These are phyloP conservation scores for Fusarium buharicum DNA, from an alignment of 2,329 filamentous ascomycete species.

Conservation along the genomic window DNA sequence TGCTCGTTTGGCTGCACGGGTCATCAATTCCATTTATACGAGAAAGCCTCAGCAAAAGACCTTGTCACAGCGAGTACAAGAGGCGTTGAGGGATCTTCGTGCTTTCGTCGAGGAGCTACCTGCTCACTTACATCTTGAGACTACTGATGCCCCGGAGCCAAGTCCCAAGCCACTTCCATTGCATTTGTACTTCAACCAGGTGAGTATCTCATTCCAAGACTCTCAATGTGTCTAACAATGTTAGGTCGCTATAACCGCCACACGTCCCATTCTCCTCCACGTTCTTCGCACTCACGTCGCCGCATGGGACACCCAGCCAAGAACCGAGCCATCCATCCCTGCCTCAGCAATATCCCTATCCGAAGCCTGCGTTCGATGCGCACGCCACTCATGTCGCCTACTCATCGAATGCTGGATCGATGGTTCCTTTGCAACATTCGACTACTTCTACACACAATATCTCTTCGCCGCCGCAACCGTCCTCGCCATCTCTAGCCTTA, in stretches of 20 bases:
- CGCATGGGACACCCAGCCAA: constrained; percentile 39
- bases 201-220: neutral
- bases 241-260: constrained; percentile 50
- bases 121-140: constrained; percentile 47
- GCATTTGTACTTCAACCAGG: constrained; percentile 51
- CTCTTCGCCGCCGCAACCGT: constrained; percentile 59
- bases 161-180: constrained; percentile 47
- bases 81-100: constrained; percentile 46
- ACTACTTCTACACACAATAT: constrained; percentile 59
- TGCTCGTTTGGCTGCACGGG: constrained; percentile 47
- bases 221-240: neutral
- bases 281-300: constrained; percentile 48
- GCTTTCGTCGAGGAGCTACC: constrained; percentile 49
- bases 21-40: constrained; percentile 49
- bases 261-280: constrained; percentile 50
- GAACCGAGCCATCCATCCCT: constrained; percentile 41
- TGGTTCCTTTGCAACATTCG: constrained; percentile 58
- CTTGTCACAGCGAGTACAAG: constrained; percentile 49
- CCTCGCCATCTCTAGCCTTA: constrained; percentile 56
- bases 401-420: constrained; percentile 59
- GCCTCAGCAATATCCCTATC: constrained; percentile 52
- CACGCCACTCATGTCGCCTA: constrained; percentile 56
- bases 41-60: constrained; percentile 45
- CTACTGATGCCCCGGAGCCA: constrained; percentile 31
- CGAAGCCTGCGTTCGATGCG: constrained; percentile 58